Evolutionary conservation across 1,284 basidiomycete species (phyloP), one percentile per base, ranked within the genome.

Genomic region (Puccinia triticina): DNA sequence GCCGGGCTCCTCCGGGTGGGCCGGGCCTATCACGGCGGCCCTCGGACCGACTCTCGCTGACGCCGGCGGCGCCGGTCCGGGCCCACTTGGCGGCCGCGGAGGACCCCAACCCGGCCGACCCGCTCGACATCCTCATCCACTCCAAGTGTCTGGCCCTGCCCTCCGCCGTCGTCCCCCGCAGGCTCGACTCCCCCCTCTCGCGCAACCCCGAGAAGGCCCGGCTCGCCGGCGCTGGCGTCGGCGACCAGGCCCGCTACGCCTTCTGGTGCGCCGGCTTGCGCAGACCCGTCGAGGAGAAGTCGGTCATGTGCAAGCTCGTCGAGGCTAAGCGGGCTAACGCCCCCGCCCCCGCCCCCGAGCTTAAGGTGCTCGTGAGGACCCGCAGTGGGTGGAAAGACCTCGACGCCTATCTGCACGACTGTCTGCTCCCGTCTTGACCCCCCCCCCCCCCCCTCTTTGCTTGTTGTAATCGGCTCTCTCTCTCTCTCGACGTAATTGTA

Each of bases 291-390:
- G 76, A 78, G 23, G 59, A 46, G 14, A 78, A 78, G 34, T 29
- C 76, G 46, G 43, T 78, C 16, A 78, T 78, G 76, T 78, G 76
- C 53, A 78, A 78, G 34, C 37, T 78, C 4, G 64, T 78, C 48
- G 32, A 50, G 50, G 18, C 59, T 48, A 37, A 69, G 18, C 21
- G 61, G 23, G 10, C 21, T 23, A 12, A 7, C 5, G 8, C 32
- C 8, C 3, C 64, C 21, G 12, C 64, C 32, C 12, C 64, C n/a
- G 18, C 12, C 4, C 29, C 11, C 26, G 64, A 67, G 4, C 26
- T 46, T 21, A 78, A 67, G 37, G 76, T 78, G 29, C n/a, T 78
- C 0, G 76, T 78, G 32, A 67, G 76, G 12, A 48, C 40, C 32
- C 8, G n/a, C 2, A 10, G 3, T 2, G 59, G 76, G 12, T 78